Conservation (phyloP, 768 basidiomycete genomes). For the Boletus sp. region DNA sequence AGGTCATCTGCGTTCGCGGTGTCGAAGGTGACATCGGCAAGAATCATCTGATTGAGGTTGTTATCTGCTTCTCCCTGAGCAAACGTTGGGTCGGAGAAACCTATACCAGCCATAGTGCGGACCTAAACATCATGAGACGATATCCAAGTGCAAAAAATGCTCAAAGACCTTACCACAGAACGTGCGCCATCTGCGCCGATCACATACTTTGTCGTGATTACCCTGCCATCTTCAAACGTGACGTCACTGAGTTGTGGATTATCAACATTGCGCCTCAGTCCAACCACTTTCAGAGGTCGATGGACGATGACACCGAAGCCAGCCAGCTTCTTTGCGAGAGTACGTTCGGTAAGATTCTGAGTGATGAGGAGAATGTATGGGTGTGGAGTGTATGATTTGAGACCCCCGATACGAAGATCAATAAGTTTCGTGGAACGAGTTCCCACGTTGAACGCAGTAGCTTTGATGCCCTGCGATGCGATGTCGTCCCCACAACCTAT, state of each 20-base stretch:
- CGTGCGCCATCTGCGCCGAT: conserved; percentile 51
- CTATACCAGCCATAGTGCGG: conserved; percentile 39
- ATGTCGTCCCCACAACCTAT: conserved; percentile 42
- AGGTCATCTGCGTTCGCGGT: not conserved
- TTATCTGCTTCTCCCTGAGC: conserved; percentile 23
- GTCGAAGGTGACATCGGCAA: conserved; percentile 46
- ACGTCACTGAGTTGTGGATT: conserved; percentile 35
- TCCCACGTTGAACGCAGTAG: conserved; percentile 22
- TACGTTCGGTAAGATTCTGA: conserved; percentile 43
- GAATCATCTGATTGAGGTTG: conserved; percentile 37
- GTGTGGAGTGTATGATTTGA: conserved; percentile 41
- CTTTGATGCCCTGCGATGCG: conserved; percentile 36
- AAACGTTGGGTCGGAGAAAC: conserved; percentile 43
- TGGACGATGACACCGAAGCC: conserved; percentile 32
- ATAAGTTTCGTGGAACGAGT: conserved; percentile 31
- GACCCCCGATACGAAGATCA: conserved; percentile 30
- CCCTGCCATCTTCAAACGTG: conserved; percentile 45
- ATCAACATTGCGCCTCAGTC: conserved; percentile 31
- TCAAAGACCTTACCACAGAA: conserved; percentile 38
- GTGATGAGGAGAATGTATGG: conserved; percentile 42
- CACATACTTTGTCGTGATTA: conserved; percentile 43
- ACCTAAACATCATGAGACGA: conserved; percentile 29
- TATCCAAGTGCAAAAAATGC: not conserved
- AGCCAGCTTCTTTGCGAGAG: conserved; percentile 35
- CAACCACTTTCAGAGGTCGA: conserved; percentile 39